Base-by-base conservation (phyloP, 129 eudicot genomes). In the Lonicera japonica region DNA sequence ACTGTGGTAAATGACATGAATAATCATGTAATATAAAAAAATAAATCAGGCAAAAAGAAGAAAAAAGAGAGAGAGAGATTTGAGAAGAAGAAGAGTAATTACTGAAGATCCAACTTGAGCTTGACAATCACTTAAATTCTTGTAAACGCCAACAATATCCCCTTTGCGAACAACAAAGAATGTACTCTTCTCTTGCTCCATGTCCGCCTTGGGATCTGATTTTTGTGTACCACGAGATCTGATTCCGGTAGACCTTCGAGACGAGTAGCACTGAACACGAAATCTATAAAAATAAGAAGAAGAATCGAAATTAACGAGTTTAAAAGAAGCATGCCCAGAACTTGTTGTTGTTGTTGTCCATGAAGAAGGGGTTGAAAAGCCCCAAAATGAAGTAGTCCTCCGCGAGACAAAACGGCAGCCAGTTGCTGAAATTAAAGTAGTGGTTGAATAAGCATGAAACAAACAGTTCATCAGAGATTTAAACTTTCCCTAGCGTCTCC, bases 61-160 rank as follows among this genome's bases (percentile, higher is more conserved):
- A n/a, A n/a, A n/a, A n/a, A n/a, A n/a, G n/a, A n/a, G n/a, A n/a
- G n/a, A n/a, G n/a, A n/a, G n/a, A n/a, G 36, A 29, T 29, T 29
- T 29, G 36, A 29, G 36, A 29, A 29, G 36, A 20, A 14, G 14
- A 38, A 52, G 52, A 60, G 48, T 46, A 58, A 15, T 70, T 77
- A 91, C 97, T 79, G 97, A 86, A 46, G 90, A 63, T 76, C 95
- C 88, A 67, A 82, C 95, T 91, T 91, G 98, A 56, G 86, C 76
- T 64, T 87, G 91, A 61, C 90, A 87, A 50, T 91, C 98, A 70
- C 77, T 82, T 20, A 91, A 75, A 77, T 68, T 87, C 61, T 82
- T 87, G 75, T 87, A 91, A n/a, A 91, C 88, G 59, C 96, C 98
- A 56, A 91, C 82, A 61, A 91, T 56, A 56, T 91, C 98, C 67